Evolutionary conservation across 495 filamentous ascomycete genomes (phyloP), one percentile per base, ranked within the genome.

Genomic region (Daldinia decipiens): DNA sequence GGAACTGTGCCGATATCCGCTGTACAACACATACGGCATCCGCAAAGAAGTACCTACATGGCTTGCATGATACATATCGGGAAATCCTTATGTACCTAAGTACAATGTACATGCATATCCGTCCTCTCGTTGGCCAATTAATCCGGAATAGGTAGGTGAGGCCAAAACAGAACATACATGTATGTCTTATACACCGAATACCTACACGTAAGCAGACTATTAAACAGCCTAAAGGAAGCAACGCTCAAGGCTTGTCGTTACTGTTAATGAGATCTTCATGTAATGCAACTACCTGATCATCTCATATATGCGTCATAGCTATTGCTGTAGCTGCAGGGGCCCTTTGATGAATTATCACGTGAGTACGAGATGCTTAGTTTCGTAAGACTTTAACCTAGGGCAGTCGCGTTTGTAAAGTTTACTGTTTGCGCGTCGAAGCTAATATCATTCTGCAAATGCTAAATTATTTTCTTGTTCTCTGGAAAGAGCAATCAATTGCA

Each of bases 81-180:
- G n/a, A 45, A 45, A 45, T 8, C 43, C 24, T 31, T 53, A 53
- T 56, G 31, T 34, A 54, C n/a, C n/a, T n/a, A n/a, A 39, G 17
- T 39, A 57, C 19, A 39, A 40, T 39, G 31, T 26, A 55, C n/a
- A 38, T 57, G 31, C 12, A 57, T 21, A 38, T 8, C 26, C 27
- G 26, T 8, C 24, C 29, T 39, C 50, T 62, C 17, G 45, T 57
- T 56, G 51, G 57, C 40, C 55, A 65, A 47, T 34, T 6, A 47
- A 55, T 55, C 67, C 56, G 15, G 54, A 70, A 50, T 31, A 65
- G 56, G 55, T 61, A 65, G 39, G 60, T 60, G 19, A 43, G 24
- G 17, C 43, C 19, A 47, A 47, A 47, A 12, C 19, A 1, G 43
- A 24, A 47, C 21, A 47, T n/a, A n/a, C n/a, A n/a, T n/a, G n/a